phyloP scores from a whole-genome alignment of 257 asterid species.

The Nicotiana paniculata region DNA sequence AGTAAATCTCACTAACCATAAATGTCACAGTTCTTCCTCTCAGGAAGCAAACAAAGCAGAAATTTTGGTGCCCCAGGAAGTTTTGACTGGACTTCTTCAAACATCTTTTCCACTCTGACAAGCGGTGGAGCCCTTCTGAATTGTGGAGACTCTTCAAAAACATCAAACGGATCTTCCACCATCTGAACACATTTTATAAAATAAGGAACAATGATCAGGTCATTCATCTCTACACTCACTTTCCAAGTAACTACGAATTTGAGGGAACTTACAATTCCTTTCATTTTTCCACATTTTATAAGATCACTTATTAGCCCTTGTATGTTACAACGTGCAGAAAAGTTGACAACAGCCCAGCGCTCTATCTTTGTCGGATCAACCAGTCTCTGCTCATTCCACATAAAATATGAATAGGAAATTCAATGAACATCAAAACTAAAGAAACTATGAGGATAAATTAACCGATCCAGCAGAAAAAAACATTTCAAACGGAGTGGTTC shows the following conservation, averaged over 20 bases:
- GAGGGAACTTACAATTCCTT: slow-evolving; percentile 70
- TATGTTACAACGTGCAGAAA: slow-evolving; percentile 78
- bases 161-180: slow-evolving; percentile 63
- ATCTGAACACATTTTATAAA: slow-evolving; percentile 22
- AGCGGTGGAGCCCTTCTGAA: slow-evolving; percentile 59
- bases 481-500: neutral
- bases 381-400: slow-evolving; percentile 40
- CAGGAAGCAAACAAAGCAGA: slow-evolving; percentile 75
- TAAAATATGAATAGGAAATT: neutral
- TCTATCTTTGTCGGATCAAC: slow-evolving; percentile 62
- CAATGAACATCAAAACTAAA: neutral
- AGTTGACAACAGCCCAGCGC: slow-evolving; percentile 83
- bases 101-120: slow-evolving; percentile 81
- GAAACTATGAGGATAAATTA: neutral
- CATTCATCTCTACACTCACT: neutral
- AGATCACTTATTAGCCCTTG: slow-evolving; percentile 51
- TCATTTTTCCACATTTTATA: slow-evolving; percentile 54
- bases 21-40: slow-evolving; percentile 67
- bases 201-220: neutral
- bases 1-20: slow-evolving; percentile 48
- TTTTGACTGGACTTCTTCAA: slow-evolving; percentile 50
- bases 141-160: slow-evolving; percentile 64
- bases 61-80: slow-evolving; percentile 74
- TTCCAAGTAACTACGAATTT: neutral
- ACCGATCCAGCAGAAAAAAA: neutral